Evolutionary conservation across 768 basidiomycete species (phyloP).

Genomic region (Fistulinella prunicolor): DNA sequence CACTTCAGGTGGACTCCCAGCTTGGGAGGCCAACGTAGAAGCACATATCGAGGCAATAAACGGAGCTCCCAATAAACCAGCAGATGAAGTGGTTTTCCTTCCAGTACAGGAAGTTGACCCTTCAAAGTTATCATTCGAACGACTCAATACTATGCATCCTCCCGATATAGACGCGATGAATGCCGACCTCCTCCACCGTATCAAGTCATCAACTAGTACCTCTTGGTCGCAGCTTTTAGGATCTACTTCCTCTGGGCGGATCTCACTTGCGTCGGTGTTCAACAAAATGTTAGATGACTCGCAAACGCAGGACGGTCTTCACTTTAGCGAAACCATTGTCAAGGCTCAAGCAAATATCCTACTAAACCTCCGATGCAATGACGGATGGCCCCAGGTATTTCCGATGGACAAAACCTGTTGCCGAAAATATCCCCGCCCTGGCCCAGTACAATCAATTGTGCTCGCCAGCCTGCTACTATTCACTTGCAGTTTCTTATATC

Average conservation of each 20-base stretch:
- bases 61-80: conserved; percentile 38
- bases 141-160: conserved; percentile 65
- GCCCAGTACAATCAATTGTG: conserved; percentile 52
- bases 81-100: conserved; percentile 74
- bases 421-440: conserved; percentile 67
- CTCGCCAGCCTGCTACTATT: conserved; percentile 45
- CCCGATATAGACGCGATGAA: conserved; percentile 92
- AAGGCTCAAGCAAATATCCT: conserved; percentile 73
- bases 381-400: conserved; percentile 55
- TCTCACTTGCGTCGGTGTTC: conserved; percentile 73
- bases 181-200: conserved; percentile 71
- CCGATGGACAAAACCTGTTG: conserved; percentile 82
- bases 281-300: conserved; percentile 74
- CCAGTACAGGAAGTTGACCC: conserved; percentile 73
- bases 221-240: conserved; percentile 31
- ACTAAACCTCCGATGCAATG: conserved; percentile 80
- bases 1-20: conserved; percentile 67
- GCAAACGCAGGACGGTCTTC: conserved; percentile 82
- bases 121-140: conserved; percentile 60
- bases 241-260: conserved; percentile 27
- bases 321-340: conserved; percentile 64
- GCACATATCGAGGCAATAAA: conserved; percentile 51
- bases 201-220: conserved; percentile 37
- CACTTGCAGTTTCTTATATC: conserved; percentile 48
- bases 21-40: conserved; percentile 78